phyloP scores from a whole-genome alignment of 129 eudicot species.

The Lactuca sativa region DNA sequence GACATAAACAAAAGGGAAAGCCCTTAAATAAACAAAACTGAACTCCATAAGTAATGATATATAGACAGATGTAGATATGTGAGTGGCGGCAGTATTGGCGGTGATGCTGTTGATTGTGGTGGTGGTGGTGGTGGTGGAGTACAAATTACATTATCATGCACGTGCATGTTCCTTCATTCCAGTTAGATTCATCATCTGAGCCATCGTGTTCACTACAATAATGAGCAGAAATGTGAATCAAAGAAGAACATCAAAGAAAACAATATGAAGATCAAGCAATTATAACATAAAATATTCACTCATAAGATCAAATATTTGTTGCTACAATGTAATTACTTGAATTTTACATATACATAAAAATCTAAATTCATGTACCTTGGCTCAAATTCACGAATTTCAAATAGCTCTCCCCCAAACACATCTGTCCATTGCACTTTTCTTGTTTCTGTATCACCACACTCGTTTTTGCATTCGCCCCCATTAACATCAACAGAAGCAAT shows the following conservation, averaged over 20 bases:
- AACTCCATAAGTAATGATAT: constrained; percentile 17
- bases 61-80: constrained; percentile 16
- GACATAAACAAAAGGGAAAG: not conserved
- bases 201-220: constrained; percentile 46
- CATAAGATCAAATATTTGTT: too few relatives aligned
- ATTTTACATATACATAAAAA: too few relatives aligned
- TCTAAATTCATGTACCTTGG: constrained; percentile 52
- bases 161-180: constrained; percentile 45
- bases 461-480: constrained; percentile 27
- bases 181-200: constrained; percentile 58
- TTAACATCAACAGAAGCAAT: constrained; percentile 23
- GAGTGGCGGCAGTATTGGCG: not conserved
- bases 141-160: constrained; percentile 62
- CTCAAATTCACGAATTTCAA: constrained; percentile 75
- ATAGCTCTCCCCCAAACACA: constrained; percentile 77
- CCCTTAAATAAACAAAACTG: constrained; percentile 23
- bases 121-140: not conserved
- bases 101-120: not conserved
- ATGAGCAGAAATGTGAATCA: not conserved
- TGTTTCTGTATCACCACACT: constrained; percentile 31
- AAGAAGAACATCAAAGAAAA: not conserved
- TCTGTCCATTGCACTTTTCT: constrained; percentile 84
- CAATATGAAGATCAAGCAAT: not conserved
- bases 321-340: too few relatives aligned
- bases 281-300: not conserved